Base-by-base conservation (phyloP, 345 rosid species). In the Punica granatum region DNA sequence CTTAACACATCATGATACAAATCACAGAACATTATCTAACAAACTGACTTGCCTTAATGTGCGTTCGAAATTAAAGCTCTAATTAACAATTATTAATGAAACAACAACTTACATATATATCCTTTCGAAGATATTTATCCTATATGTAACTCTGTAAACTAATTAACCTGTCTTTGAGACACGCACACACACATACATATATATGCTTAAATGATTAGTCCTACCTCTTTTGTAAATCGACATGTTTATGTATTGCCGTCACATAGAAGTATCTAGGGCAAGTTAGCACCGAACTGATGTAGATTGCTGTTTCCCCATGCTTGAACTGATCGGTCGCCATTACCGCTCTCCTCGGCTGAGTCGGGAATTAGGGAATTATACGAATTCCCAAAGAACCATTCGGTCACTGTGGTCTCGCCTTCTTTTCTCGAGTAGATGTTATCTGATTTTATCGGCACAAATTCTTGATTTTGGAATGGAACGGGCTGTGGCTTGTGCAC, bases 371-470 rank as follows among this genome's bases (percentile, higher is more conserved):
- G 78, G 39, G 80, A 78, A 1, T 78, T 78, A 32, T 74, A 81
- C 12, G 88, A 79, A 72, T 82, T 84, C 53, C 89, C 90, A 43
- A 88, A 84, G 82, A 82, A 85, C 93, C 90, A 88, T 58, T 88
- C 90, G 2, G 87, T 85, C 19, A 83, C 78, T 6, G 81, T 67
- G 7, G 71, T 72, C 34, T 56, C 61, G 5, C 73, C 76, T 8
- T 64, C 76, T 71, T 76, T 82, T 43, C 85, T 73, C 34, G 79
- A 67, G 75, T 74, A 76, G 13, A 79, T 77, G 36, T 56, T 56
- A 28, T 56, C 61, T 14, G 34, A 30, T 56, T 56, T 56, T 56
- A 56, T 30, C 34, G 33, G 61, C 61, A 85, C 69, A 41, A 73
- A 74, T 68, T 88, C 92, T 63, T 81, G 82, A 63, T 85, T 88